phyloP scores from a whole-genome alignment of 1,284 basidiomycete genomes.

The Rhodotorula sp. region DNA sequence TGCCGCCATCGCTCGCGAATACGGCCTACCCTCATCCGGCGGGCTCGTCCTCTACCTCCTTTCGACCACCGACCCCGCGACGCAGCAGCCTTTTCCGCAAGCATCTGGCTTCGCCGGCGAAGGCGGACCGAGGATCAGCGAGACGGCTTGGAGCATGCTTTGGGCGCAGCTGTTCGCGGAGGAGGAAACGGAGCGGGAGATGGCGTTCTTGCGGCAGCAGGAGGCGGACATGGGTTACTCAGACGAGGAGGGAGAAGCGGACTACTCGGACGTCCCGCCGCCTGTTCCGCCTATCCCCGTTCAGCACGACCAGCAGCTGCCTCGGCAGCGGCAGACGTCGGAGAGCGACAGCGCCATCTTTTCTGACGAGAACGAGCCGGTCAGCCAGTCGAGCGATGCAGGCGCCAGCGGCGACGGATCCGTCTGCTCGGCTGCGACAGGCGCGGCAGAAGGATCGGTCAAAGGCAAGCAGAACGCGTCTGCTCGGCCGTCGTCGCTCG shows the following conservation, averaged over 20 bases:
- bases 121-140: slow-evolving; percentile 67
- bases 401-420: slow-evolving; percentile 11
- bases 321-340: neutral
- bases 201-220: slow-evolving; percentile 3
- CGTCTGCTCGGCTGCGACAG: slow-evolving; percentile 11
- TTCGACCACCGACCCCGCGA: slow-evolving; percentile 37
- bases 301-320: slow-evolving; percentile 7
- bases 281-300: slow-evolving; percentile 53
- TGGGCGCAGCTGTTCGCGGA: slow-evolving; percentile 67
- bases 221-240: slow-evolving; percentile 56
- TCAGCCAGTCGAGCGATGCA: slow-evolving; percentile 28
- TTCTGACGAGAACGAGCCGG: slow-evolving; percentile 22
- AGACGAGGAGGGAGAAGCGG: slow-evolving; percentile 24
- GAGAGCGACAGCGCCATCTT: slow-evolving; percentile 7
- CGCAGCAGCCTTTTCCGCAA: slow-evolving; percentile 31
- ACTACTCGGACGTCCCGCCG: slow-evolving; percentile 53
- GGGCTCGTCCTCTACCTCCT: slow-evolving; percentile 75
- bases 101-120: slow-evolving; percentile 55
- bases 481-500: neutral
- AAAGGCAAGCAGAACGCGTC: neutral
- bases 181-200: slow-evolving; percentile 59
- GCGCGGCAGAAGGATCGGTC: neutral
- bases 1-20: slow-evolving; percentile 62
- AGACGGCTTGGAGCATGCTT: slow-evolving; percentile 76
- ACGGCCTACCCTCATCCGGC: slow-evolving; percentile 72